Percentiles rank a stretch among this genome's conserved stretches.
Conservation (phyloP, 441 rosid species). For the Populus hybrid region DNA sequence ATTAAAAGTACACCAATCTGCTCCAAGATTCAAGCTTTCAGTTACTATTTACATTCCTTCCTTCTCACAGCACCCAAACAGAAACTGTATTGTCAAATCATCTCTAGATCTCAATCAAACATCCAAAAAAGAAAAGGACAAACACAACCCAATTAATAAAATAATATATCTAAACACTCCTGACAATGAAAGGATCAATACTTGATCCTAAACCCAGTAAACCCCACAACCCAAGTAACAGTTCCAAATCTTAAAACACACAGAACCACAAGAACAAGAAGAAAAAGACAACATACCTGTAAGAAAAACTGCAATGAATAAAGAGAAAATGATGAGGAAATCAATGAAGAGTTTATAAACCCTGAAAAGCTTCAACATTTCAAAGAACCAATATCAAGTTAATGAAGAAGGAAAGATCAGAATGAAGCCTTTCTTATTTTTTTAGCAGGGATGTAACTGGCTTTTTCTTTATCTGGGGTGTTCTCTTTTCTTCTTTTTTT, state of each 20-base stretch:
- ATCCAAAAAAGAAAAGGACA: neutral
- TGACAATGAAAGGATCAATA: neutral
- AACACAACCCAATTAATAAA: neutral
- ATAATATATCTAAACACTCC: neutral
- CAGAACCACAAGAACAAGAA: neutral
- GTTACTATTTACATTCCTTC: neutral
- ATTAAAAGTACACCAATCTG: neutral
- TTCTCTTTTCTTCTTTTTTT: neutral
- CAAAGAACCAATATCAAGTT: neutral
- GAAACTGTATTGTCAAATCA: neutral
- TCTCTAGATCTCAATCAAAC: neutral
- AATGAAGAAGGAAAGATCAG: neutral
- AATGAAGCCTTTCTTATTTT: neutral
- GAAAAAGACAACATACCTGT: conserved; percentile 2
- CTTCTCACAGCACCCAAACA: neutral
- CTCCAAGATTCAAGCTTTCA: neutral
- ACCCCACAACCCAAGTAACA: neutral
- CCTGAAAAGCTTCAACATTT: conserved; percentile 14
- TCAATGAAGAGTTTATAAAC: neutral
- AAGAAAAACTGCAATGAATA: neutral
- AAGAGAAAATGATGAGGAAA: conserved; percentile 1
- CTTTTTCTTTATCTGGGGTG: neutral
- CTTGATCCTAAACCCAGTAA: neutral
- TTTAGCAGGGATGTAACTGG: neutral
- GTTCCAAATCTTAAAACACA: neutral